Percentiles rank a stretch among this genome's conserved stretches.
Conservation (phyloP, 495 filamentous ascomycete species). For the Hyaloscypha bicolor region DNA sequence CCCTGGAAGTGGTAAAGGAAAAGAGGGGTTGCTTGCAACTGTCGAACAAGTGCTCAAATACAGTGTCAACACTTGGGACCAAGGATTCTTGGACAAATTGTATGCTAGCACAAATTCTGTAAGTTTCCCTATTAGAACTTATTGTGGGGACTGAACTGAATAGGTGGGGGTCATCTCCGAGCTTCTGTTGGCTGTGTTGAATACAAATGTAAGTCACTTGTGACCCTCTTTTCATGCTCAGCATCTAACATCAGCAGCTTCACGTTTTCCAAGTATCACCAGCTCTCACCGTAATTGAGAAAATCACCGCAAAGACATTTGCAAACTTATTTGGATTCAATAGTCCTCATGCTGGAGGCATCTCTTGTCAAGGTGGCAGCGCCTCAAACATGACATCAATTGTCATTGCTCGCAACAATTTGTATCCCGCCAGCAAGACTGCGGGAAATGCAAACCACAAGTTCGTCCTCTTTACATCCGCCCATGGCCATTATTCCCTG, state of each 20-base stretch:
- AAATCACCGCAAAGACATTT: constrained; percentile 60
- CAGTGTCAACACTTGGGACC: constrained; percentile 95
- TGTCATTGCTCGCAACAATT: constrained; percentile 84
- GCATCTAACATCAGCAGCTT: constrained; percentile 56
- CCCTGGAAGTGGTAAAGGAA: constrained; percentile 65
- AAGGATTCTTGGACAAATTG: constrained; percentile 91
- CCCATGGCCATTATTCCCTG: constrained; percentile 91
- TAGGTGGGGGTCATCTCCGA: constrained; percentile 80
- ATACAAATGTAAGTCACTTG: constrained; percentile 74
- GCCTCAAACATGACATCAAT: constrained; percentile 86
- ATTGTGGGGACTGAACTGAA: not conserved
- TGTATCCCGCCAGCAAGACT: constrained; percentile 75
- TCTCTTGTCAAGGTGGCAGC: constrained; percentile 85
- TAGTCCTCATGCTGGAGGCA: constrained; percentile 75
- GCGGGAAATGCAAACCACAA: constrained; percentile 63
- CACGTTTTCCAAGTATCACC: constrained; percentile 92
- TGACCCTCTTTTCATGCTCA: constrained; percentile 76
- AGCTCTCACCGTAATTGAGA: constrained; percentile 83
- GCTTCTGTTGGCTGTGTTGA: constrained; percentile 76
- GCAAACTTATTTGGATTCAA: constrained; percentile 71
- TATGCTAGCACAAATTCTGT: constrained; percentile 86
- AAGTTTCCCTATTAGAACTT: constrained; percentile 16
- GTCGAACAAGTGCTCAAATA: constrained; percentile 72
- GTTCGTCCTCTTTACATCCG: constrained; percentile 87
- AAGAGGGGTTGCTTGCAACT: constrained; percentile 68